Conservation (phyloP, 2,329 filamentous ascomycete genomes). For the Harringtonia lauricola region DNA sequence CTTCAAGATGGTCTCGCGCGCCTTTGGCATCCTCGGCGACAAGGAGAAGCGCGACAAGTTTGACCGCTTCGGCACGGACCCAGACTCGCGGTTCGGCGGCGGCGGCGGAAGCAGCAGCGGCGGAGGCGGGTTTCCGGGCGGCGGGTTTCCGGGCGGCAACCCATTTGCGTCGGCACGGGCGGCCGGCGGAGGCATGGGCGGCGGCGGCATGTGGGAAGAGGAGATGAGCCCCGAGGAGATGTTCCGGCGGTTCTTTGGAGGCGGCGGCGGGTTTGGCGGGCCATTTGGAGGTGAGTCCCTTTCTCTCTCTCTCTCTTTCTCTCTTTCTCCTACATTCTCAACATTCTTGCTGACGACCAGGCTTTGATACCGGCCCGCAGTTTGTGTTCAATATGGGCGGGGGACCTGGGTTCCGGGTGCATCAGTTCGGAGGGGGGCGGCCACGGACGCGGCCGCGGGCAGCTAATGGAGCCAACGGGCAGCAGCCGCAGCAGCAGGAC, state of each 20-base stretch:
- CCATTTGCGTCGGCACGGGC: constrained; percentile 12
- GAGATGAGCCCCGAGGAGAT: constrained; percentile 95
- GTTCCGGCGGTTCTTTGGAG: constrained; percentile 96
- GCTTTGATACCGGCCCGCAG: constrained; percentile 68
- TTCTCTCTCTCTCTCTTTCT: background rate
- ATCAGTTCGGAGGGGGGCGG: constrained; percentile 79
- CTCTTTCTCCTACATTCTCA: background rate
- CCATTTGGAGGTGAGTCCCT: constrained; percentile 27
- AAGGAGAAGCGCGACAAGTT: constrained; percentile 84
- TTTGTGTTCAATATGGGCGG: constrained; percentile 95
- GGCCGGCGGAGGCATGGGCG: constrained; percentile 32
- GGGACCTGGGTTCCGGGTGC: constrained; percentile 82
- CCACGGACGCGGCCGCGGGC: constrained; percentile 61
- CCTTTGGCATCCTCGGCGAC: constrained; percentile 88
- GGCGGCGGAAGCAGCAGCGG: constrained; percentile 29
- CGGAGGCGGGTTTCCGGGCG: constrained; percentile 13
- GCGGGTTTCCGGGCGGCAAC: constrained; percentile 17
- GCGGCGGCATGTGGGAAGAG: constrained; percentile 61
- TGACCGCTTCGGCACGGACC: constrained; percentile 84
- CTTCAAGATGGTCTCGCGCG: constrained; percentile 94
- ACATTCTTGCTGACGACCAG: constrained; percentile 24
- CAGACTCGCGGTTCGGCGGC: constrained; percentile 72
- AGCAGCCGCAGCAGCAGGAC: constrained; percentile 32
- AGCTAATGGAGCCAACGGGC: constrained; percentile 20
- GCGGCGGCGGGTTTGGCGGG: constrained; percentile 57